These are phyloP conservation scores for Poronia punctata DNA, from an alignment of 495 filamentous ascomycete species.

Conservation along the genomic window DNA sequence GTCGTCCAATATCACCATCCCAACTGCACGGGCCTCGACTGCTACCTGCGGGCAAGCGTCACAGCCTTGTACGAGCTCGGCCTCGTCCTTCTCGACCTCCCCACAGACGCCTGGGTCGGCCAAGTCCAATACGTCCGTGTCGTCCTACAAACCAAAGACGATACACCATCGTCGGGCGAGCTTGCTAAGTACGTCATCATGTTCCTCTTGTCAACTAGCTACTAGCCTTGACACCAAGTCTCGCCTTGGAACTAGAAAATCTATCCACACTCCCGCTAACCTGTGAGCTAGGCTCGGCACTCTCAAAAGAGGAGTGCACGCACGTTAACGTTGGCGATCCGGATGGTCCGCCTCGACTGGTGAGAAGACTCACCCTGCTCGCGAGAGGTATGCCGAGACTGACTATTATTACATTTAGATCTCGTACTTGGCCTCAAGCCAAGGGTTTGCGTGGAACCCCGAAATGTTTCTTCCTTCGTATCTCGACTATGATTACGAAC, in stretches of 20 bases:
- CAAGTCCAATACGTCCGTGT: slow-evolving; percentile 25
- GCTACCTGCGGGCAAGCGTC: slow-evolving; percentile 29
- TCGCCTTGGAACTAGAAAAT: not conserved
- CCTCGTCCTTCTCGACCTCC: slow-evolving; percentile 49
- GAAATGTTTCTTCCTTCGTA: slow-evolving; percentile 54
- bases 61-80: slow-evolving; percentile 37
- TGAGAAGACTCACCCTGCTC: slow-evolving; percentile 30
- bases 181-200: slow-evolving; percentile 43
- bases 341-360: slow-evolving; percentile 55
- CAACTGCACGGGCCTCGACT: slow-evolving; percentile 30
- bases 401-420: slow-evolving; percentile 37
- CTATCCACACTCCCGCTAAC: slow-evolving; percentile 12
- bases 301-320: slow-evolving; percentile 59
- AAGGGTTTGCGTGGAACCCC: slow-evolving; percentile 69
- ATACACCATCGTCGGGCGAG: slow-evolving; percentile 46
- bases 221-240: too few relatives aligned
- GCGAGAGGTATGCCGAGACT: slow-evolving; percentile 5
- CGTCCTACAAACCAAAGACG: slow-evolving; percentile 35
- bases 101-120: slow-evolving; percentile 37
- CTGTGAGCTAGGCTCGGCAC: slow-evolving; percentile 45
- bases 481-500: slow-evolving; percentile 49
- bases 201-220: not conserved
- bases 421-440: slow-evolving; percentile 59
- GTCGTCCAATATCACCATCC: slow-evolving; percentile 50
- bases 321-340: slow-evolving; percentile 61